Conservation (phyloP, 768 basidiomycete genomes). For the Lactarius psammicola region DNA sequence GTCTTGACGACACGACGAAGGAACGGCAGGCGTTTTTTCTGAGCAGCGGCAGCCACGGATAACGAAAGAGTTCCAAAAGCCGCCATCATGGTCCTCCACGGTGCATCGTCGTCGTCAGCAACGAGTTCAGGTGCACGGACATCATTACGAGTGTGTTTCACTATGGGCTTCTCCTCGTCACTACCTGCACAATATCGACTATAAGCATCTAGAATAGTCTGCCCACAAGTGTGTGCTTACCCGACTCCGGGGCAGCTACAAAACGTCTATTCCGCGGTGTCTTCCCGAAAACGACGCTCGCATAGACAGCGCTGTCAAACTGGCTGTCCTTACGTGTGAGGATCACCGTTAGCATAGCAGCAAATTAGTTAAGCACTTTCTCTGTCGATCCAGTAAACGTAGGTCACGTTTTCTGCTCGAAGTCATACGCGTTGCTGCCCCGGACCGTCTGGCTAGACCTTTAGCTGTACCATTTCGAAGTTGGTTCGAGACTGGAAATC, state of each 20-base stretch:
- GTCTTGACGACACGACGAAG: slow-evolving; percentile 49
- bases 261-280: not conserved
- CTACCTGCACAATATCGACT: slow-evolving; percentile 2
- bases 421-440: slow-evolving; percentile 10
- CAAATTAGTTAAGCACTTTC: slow-evolving; percentile 13
- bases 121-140: not conserved
- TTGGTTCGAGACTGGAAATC: not conserved
- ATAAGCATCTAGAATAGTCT: not conserved
- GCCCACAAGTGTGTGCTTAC: not conserved
- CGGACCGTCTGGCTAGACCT: slow-evolving; percentile 1
- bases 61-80: slow-evolving; percentile 20
- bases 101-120: not conserved
- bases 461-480: slow-evolving; percentile 3
- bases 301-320: slow-evolving; percentile 12
- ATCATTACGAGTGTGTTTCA: not conserved
- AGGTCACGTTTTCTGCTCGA: slow-evolving; percentile 12
- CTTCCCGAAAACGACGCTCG: slow-evolving; percentile 16
- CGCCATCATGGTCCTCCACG: slow-evolving; percentile 17
- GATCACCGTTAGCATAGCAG: not conserved
- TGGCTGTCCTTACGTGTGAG: slow-evolving; percentile 9
- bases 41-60: slow-evolving; percentile 12
- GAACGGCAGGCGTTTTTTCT: slow-evolving; percentile 49
- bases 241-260: not conserved
- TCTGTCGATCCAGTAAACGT: not conserved
- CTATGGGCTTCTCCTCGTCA: not conserved